Base-by-base conservation (phyloP, 148 eudicot genomes). In the Rheum nobile region DNA sequence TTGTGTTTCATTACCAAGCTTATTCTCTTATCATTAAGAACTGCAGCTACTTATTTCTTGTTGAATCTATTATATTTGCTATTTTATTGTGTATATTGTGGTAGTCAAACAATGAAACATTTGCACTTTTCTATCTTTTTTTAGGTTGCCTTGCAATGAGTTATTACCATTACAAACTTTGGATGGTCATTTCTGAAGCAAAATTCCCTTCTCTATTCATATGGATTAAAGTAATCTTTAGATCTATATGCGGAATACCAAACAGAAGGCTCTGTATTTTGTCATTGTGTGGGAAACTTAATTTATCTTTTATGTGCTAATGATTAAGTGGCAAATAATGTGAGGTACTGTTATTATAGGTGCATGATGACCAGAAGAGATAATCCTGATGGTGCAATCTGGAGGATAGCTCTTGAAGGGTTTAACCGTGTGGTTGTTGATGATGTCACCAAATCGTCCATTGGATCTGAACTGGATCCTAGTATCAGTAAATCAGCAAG, bases 331-430 rank as follows among this genome's bases (percentile, higher is more conserved):
- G 39, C 14, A 3, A 4, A 12, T 29, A 43, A 29, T 22, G 8
- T 28, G 6, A 47, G 39, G 44, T 47, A 55, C 46, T 82, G 31
- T 69, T 55, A 46, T 29, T 85, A 11, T 80, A 96, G 99, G 85
- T 96, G 92, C 77, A 96, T 92, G 99, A 96, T 88, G 42, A 96
- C 94, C 77, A 89, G 99, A 88, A 88, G 99, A 82, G 99, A 96
- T 71, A 80, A 70, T 77, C 96, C 97, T 79, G 99, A 92, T 72
- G 88, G 96, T 29, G 79, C 85, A 67, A 88, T 96, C 72, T 96
- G 99, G 99, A 89, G 92, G 83, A 71, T 85, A 74, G 97, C 97
- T 72, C 91, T 96, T 76, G 92, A 92, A 77, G 91, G 96, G 35
- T 96, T 96, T 80, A 93, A 92, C 71, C 84, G 83, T 50, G 76